A percentile compares a stretch with the other conserved stretches of the same genome.
Evolutionary conservation across 805 yeast genomes (phyloP).

Genomic region (Myxozyma vanderwaltii): DNA sequence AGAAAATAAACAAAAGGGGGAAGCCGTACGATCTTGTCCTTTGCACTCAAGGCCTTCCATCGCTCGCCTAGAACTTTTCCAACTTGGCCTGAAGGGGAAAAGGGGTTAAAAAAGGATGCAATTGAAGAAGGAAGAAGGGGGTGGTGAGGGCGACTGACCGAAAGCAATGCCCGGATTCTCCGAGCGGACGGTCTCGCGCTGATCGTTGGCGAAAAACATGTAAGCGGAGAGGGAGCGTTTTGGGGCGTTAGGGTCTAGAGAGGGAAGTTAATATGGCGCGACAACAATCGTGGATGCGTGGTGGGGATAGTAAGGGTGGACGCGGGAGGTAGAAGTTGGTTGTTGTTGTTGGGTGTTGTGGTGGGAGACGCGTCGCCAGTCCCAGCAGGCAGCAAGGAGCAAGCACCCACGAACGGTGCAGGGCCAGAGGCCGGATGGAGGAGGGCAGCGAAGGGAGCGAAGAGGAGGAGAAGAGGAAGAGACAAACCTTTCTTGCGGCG

Average conservation of each 20-base stretch:
- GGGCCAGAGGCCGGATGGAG: neutral
- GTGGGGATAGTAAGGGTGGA: neutral
- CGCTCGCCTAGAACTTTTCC: slow-evolving; percentile 93
- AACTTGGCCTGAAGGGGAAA: slow-evolving; percentile 56
- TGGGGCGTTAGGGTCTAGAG: slow-evolving; percentile 91
- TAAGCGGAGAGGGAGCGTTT: slow-evolving; percentile 97
- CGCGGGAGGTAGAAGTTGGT: neutral
- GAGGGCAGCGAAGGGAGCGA: neutral
- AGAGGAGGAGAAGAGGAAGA: neutral
- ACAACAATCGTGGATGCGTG: neutral
- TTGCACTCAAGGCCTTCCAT: slow-evolving; percentile 88
- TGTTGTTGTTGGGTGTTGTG: neutral
- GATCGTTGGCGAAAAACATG: slow-evolving; percentile 98
- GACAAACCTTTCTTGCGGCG: slow-evolving; percentile 35
- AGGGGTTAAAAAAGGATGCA: neutral
- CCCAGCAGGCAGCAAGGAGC: neutral
- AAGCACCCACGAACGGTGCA: neutral
- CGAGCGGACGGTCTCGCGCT: slow-evolving; percentile 92
- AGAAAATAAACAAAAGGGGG: neutral
- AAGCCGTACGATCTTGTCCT: slow-evolving; percentile 61
- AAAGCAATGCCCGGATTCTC: slow-evolving; percentile 96
- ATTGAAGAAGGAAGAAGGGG: neutral
- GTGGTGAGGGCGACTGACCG: slow-evolving; percentile 48
- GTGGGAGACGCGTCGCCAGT: slow-evolving; percentile 7
- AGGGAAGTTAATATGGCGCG: neutral